phyloP scores from a whole-genome alignment of 441 rosid species.

The Gossypium davidsonii region DNA sequence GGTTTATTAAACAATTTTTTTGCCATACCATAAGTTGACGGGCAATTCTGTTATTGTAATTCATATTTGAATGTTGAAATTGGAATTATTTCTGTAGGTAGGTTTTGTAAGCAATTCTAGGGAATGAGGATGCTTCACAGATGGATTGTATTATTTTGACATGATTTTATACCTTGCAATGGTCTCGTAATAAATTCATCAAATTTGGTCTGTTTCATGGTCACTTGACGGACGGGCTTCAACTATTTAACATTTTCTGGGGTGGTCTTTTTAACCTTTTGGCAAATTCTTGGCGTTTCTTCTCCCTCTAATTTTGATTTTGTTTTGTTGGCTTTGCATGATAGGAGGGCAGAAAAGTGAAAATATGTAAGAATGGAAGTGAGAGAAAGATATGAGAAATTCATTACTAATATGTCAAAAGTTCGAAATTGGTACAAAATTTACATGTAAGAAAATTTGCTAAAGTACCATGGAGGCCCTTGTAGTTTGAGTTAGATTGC shows the following conservation, averaged over 20 bases:
- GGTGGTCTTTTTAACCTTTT: background rate
- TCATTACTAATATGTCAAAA: background rate
- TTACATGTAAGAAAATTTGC: no score
- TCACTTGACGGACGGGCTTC: background rate
- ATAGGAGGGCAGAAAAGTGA: background rate
- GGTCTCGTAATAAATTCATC: background rate
- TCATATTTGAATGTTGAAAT: constrained; percentile 3
- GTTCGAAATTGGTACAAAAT: background rate
- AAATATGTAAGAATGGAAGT: background rate
- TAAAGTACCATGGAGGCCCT: no score
- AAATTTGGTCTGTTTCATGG: background rate
- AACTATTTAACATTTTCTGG: background rate
- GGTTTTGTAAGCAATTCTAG: background rate
- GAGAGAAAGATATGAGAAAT: background rate
- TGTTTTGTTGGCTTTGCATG: background rate
- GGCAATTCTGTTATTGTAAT: background rate
- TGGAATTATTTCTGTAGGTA: background rate
- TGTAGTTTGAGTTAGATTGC: no score
- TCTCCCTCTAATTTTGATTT: background rate
- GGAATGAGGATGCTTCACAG: background rate
- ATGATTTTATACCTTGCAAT: background rate
- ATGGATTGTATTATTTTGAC: background rate
- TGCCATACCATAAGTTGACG: background rate
- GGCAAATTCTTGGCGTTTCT: background rate
- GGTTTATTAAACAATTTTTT: background rate